Conservation (phyloP, 108 stramenopile species). For the Cyclostephanos invisitatus region DNA sequence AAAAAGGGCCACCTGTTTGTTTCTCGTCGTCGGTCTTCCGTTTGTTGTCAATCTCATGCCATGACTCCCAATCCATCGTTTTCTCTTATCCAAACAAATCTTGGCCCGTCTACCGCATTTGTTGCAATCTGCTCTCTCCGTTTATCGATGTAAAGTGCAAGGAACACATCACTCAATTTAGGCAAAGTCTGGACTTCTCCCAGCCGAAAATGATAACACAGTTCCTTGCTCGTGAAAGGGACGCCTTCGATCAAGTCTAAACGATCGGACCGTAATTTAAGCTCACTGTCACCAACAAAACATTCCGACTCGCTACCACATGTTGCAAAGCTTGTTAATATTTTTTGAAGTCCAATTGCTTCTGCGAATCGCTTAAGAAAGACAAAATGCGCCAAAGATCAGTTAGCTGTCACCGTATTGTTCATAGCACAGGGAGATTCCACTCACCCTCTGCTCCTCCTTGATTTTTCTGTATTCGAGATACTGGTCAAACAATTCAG, state of each 20-base stretch:
- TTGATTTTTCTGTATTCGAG: constrained; percentile 23
- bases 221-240: constrained; percentile 30
- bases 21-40: too few relatives aligned
- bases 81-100: too few relatives aligned
- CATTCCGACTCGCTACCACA: constrained; percentile 23
- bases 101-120: too few relatives aligned
- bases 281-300: constrained; percentile 35
- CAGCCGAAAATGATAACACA: constrained; percentile 13
- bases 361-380: constrained; percentile 27
- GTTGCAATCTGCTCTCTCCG: constrained; percentile 18
- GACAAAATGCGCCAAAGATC: background rate
- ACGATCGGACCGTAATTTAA: constrained; percentile 27
- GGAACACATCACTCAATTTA: constrained; percentile 24
- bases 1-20: too few relatives aligned
- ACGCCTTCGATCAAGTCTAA: constrained; percentile 33
- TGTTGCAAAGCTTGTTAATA: constrained; percentile 14
- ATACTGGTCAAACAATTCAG: constrained; percentile 21
- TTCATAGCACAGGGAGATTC: background rate
- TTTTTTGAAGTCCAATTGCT: constrained; percentile 29
- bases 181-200: constrained; percentile 7
- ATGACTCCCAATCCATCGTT: too few relatives aligned
- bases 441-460: constrained; percentile 20
- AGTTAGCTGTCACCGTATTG: background rate
- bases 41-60: too few relatives aligned
- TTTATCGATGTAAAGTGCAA: constrained; percentile 32